These are phyloP conservation scores for Polychaeton citri DNA, from an alignment of 2,329 filamentous ascomycete species.

Conservation along the genomic window DNA sequence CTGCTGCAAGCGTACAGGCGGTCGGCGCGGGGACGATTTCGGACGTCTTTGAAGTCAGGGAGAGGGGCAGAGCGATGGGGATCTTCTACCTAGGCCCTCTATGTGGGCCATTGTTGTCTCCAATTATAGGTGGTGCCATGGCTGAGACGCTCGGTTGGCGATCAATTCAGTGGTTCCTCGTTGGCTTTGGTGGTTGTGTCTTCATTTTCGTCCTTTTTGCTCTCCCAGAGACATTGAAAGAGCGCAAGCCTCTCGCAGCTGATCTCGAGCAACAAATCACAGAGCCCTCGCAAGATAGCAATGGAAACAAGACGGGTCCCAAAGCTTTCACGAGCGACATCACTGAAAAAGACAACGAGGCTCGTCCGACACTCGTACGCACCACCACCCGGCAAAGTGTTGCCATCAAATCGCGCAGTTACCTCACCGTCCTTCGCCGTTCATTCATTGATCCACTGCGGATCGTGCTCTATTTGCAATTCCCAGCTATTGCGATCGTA, in stretches of 20 bases:
- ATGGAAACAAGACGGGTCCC: constrained; percentile 4
- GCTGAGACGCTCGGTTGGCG: constrained; percentile 58
- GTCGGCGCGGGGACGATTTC: constrained; percentile 75
- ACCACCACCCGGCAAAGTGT: constrained; percentile 51
- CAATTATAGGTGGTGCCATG: constrained; percentile 64
- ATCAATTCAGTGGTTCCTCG: constrained; percentile 64
- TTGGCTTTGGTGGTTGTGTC: constrained; percentile 52
- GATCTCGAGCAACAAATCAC: constrained; percentile 14
- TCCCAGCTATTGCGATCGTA: constrained; percentile 58
- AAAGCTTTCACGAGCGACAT: constrained; percentile 14
- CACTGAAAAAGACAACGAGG: constrained; percentile 11
- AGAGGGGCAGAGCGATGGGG: constrained; percentile 69
- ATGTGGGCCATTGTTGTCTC: constrained; percentile 59
- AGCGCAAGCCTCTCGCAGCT: constrained; percentile 16
- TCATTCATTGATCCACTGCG: constrained; percentile 59
- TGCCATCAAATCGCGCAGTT: constrained; percentile 41
- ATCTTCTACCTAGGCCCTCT: constrained; percentile 72
- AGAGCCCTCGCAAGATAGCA: constrained; percentile 11
- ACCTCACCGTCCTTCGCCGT: constrained; percentile 42
- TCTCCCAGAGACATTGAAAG: constrained; percentile 49
- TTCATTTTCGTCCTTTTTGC: constrained; percentile 44
- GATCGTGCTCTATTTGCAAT: constrained; percentile 58
- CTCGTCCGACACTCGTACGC: constrained; percentile 23
- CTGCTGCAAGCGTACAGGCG: constrained; percentile 67
- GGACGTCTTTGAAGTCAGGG: constrained; percentile 61